A percentile compares a stretch with the other conserved stretches of the same genome.
Conservation (phyloP, 192 early-diverging fungal species). For the Cladochytrium replicatum region DNA sequence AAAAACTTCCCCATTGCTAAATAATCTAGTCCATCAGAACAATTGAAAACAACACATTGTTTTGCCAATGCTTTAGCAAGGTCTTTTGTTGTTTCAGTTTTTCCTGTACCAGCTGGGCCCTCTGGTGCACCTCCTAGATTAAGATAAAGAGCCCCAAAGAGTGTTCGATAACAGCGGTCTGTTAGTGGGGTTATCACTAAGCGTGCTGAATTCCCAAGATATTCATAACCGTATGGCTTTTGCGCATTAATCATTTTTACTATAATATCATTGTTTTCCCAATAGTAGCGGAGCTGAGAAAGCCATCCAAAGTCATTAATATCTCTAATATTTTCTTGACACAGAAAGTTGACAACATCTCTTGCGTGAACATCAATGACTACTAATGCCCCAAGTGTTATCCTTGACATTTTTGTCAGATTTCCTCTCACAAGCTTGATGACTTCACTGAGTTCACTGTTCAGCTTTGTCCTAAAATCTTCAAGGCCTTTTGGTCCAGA, state of each 20-base stretch:
- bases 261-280: slow-evolving; percentile 46
- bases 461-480: slow-evolving; percentile 32
- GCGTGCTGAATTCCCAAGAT: slow-evolving; percentile 39
- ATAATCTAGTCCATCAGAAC: slow-evolving; percentile 58
- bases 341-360: slow-evolving; percentile 41
- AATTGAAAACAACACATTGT: slow-evolving; percentile 61
- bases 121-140: slow-evolving; percentile 57
- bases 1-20: slow-evolving; percentile 61
- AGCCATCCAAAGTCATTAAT: slow-evolving; percentile 51
- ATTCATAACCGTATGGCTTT: slow-evolving; percentile 49
- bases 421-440: slow-evolving; percentile 51
- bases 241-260: slow-evolving; percentile 55
- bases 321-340: slow-evolving; percentile 31
- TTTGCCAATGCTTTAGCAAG: slow-evolving; percentile 57
- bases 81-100: slow-evolving; percentile 59
- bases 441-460: slow-evolving; percentile 43
- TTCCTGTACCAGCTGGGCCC: slow-evolving; percentile 52
- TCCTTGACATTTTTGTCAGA: slow-evolving; percentile 47
- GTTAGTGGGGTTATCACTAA: slow-evolving; percentile 54
- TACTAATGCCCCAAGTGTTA: slow-evolving; percentile 50
- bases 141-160: slow-evolving; percentile 52
- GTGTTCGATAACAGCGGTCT: slow-evolving; percentile 51
- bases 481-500: slow-evolving; percentile 42
- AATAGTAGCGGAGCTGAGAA: slow-evolving; percentile 51
- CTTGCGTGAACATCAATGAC: slow-evolving; percentile 59